Base-by-base conservation (phyloP, 106 monocot genomes). In the Dioscorea zingiberensis region DNA sequence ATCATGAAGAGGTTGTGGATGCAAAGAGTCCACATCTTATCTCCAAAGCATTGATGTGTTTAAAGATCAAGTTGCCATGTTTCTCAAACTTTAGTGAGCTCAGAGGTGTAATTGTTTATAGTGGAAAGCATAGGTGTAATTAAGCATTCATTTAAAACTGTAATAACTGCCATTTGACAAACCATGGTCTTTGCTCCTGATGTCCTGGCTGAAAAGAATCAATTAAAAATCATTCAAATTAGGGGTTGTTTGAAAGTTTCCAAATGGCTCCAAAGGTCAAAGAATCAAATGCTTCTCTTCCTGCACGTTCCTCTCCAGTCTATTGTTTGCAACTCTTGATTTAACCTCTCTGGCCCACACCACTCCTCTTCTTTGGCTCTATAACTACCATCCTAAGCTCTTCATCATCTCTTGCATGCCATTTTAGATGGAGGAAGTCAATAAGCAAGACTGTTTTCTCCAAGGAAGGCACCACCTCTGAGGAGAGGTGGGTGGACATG, bases 401-500 rank as follows among this genome's bases (percentile, higher is more conserved):
- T 22, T 56, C 51, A 1, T 12, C 56, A 46, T 30, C 53, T 10
- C n/a, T n/a, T 54, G 54, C 28, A 18, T 16, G 12, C 22, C 48
- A 17, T n/a, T 54, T 51, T 19, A 51, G 51, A 77, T 76, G 82
- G 73, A 77, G n/a, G 77, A 24, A 68, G 2, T 74, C 77, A 62
- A 60, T 27, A 26, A 54, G 65, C 63, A 73, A 55, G 32, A 62
- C 69, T 44, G 15, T 69, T 28, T 27, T 24, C 51, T 45, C 30
- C 55, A 29, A 27, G 14, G 53, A 66, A 23, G 45, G 19, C 51
- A 17, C 44, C 24, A 19, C 27, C 15, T 54, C 18, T 51, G 77
- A 56, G 28, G 82, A 77, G 74, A 82, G n/a, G 77, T 25, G 28
- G 73, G 51, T 82, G 82, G 82, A 77, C 82, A 16, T 27, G 21